These are phyloP conservation scores for Ceratobasidium theobromae DNA, from an alignment of 1,284 basidiomycete species.

Conservation along the genomic window DNA sequence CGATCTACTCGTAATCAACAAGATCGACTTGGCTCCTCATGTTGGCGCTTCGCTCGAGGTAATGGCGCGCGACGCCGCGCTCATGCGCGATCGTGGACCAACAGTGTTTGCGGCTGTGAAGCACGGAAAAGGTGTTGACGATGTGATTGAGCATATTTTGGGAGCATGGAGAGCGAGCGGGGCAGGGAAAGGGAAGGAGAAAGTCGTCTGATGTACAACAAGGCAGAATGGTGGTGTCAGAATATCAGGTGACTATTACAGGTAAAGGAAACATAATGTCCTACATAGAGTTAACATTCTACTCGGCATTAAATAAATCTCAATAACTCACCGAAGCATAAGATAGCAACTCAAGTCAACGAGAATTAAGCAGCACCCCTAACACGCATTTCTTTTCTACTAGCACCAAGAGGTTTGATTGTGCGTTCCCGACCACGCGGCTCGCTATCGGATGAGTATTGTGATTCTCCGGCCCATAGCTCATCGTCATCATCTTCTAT, in stretches of 20 bases:
- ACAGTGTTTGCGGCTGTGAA: constrained; percentile 91
- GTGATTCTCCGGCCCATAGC: not conserved
- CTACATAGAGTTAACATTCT: not conserved
- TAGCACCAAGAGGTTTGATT: constrained; percentile 12
- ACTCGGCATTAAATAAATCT: not conserved
- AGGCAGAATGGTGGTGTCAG: not conserved
- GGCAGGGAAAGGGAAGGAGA: constrained; percentile 19
- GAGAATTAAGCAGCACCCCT: not conserved
- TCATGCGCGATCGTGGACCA: constrained; percentile 93
- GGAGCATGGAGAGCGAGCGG: constrained; percentile 76
- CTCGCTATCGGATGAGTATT: constrained; percentile 20
- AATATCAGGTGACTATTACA: constrained; percentile 11
- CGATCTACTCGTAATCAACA: constrained; percentile 94
- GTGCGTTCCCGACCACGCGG: constrained; percentile 9
- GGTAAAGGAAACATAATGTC: not conserved
- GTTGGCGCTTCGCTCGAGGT: constrained; percentile 93
- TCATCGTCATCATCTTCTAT: not conserved
- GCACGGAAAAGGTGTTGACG: constrained; percentile 76
- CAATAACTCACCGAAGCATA: not conserved
- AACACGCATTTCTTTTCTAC: not conserved
- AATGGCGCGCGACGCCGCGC: constrained; percentile 90
- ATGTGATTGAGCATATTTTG: constrained; percentile 80
- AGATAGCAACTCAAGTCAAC: not conserved
- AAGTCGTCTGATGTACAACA: constrained; percentile 12
- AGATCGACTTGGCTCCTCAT: constrained; percentile 92